Conservation (phyloP, 208 protist species). For the Phytomonas francai region DNA sequence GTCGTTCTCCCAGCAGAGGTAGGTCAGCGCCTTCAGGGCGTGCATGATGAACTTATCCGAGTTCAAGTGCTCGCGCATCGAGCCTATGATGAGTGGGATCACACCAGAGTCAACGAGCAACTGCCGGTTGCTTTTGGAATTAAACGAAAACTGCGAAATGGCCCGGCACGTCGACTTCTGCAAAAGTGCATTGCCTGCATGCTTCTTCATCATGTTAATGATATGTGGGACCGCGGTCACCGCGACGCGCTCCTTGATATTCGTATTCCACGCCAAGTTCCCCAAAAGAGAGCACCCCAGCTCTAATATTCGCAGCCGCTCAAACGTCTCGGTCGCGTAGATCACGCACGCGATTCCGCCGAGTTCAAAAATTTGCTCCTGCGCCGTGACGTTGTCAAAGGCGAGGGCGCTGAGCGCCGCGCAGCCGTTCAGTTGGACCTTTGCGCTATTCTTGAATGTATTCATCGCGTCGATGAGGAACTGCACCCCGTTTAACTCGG, state of each 20-base stretch:
- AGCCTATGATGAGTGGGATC: slow-evolving; percentile 80
- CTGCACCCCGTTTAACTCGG: slow-evolving; percentile 61
- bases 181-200: slow-evolving; percentile 69
- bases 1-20: slow-evolving; percentile 88
- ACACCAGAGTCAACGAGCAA: slow-evolving; percentile 75
- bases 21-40: slow-evolving; percentile 87
- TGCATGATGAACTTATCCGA: slow-evolving; percentile 89
- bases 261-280: slow-evolving; percentile 88
- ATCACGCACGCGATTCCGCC: slow-evolving; percentile 85
- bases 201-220: slow-evolving; percentile 73
- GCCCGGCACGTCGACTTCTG: slow-evolving; percentile 90
- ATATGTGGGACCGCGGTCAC: slow-evolving; percentile 81
- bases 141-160: slow-evolving; percentile 90
- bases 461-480: slow-evolving; percentile 76
- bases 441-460: slow-evolving; percentile 56
- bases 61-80: slow-evolving; percentile 70
- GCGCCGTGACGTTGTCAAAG: slow-evolving; percentile 86
- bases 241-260: slow-evolving; percentile 84
- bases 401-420: slow-evolving; percentile 85
- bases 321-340: slow-evolving; percentile 80
- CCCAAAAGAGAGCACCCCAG: slow-evolving; percentile 87
- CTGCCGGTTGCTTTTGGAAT: slow-evolving; percentile 85
- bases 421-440: slow-evolving; percentile 88
- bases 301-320: slow-evolving; percentile 86
- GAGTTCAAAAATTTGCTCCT: slow-evolving; percentile 86